phyloP scores from a whole-genome alignment of 345 rosid species.

The Salix dunnii region DNA sequence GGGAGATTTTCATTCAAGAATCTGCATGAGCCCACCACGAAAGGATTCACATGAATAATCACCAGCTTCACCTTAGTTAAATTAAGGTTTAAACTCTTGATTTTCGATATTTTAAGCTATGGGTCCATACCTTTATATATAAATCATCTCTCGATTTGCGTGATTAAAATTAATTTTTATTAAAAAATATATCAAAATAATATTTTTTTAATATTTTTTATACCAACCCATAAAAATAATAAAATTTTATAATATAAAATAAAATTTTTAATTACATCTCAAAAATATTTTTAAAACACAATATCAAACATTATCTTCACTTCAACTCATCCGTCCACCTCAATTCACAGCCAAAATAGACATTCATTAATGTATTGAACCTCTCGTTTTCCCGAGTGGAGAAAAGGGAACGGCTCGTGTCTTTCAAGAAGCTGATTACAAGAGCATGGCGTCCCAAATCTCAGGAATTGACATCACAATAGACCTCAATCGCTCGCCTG shows the following conservation, averaged over 20 bases:
- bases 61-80: background rate
- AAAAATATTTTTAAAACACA: too few relatives aligned
- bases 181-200: too few relatives aligned
- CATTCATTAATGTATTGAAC: background rate
- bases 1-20: too few relatives aligned
- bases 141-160: background rate
- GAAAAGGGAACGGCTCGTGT: background rate
- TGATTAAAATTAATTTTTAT: too few relatives aligned
- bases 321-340: background rate
- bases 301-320: too few relatives aligned
- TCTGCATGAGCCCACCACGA: too few relatives aligned
- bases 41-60: background rate
- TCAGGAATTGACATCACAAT: background rate
- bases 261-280: too few relatives aligned
- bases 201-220: too few relatives aligned
- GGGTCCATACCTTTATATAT: background rate
- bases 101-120: background rate
- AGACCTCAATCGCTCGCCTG: background rate
- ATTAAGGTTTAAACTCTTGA: background rate
- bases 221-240: too few relatives aligned
- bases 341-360: background rate
- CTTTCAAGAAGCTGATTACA: background rate
- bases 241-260: too few relatives aligned
- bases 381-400: background rate
- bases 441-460: background rate